Evolutionary conservation across 176 grass and related monocot species (phyloP), one percentile per base, ranked within the genome.

Genomic region (Triticum dicoccoides): DNA sequence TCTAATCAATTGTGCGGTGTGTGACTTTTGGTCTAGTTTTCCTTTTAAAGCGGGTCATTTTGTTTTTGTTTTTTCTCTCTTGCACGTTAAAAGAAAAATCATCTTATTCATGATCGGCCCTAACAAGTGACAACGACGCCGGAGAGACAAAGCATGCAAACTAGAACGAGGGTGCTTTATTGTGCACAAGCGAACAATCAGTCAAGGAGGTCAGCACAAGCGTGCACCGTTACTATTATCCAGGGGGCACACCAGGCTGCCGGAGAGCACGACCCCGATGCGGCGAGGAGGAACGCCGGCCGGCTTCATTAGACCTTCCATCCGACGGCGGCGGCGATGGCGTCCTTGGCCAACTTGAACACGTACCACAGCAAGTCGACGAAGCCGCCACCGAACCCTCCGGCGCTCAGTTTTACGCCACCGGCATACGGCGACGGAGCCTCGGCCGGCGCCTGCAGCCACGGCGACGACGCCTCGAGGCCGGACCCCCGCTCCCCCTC

Each of bases 361-460:
- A 90, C 33, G 39, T 42, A 32, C 84, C 84, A 83, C 23, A 90
- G 11, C 11, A 87, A 30, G 68, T 88, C 66, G 59, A 52, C 24
- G 51, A 88, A 11, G 89, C 13, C 34, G 35, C 38, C 1, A 72
- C 77, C 2, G 79, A 75, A 15, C 30, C 78, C 34, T 80, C 39
- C 49, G 39, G 6, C 52, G 15, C 69, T 56, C 20, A 25, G 4
- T 1, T 20, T 15, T 13, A 9, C 29, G 44, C 45, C 56, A 6
- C 83, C 83, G 27, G 10, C 61, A n/a, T 80, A 62, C 35, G 51
- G 17, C 52, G 81, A 42, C 27, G 79, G 44, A 61, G 44, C n/a
- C 76, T 65, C 63, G 52, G 45, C 30, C 2, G 30, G 61, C 2
- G 30, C 42, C 17, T 73, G 66, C 27, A 14, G 52, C 41, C 49